Evolutionary conservation across 2,329 filamentous ascomycete genomes (phyloP).

Genomic region (Monosporascus sp.): DNA sequence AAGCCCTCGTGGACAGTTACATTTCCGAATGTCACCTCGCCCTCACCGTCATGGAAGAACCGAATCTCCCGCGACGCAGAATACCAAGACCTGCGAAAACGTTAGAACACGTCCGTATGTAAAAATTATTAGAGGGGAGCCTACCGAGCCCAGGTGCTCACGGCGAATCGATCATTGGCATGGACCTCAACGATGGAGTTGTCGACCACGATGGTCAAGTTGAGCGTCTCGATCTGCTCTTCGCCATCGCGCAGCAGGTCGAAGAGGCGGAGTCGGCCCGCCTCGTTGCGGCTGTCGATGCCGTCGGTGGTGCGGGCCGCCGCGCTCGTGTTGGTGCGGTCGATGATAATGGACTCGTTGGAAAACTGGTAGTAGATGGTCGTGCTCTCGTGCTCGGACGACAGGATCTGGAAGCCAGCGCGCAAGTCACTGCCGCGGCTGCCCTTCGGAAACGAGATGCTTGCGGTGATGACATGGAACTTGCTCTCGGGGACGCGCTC

Average conservation of each 20-base stretch:
- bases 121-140: conserved; percentile 3
- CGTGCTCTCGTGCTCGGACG: conserved; percentile 34
- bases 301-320: conserved; percentile 33
- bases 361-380: conserved; percentile 40
- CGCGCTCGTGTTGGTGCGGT: conserved; percentile 36
- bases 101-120: conserved; percentile 13
- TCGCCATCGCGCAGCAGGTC: conserved; percentile 27
- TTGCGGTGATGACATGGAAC: conserved; percentile 33
- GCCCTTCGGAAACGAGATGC: conserved; percentile 30
- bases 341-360: conserved; percentile 37
- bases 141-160: conserved; percentile 40
- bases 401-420: conserved; percentile 37
- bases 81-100: conserved; percentile 30
- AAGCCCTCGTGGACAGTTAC: conserved; percentile 31
- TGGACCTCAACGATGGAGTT: conserved; percentile 34
- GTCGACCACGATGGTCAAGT: conserved; percentile 37
- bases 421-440: conserved; percentile 30
- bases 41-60: conserved; percentile 30
- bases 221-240: conserved; percentile 30
- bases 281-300: conserved; percentile 32
- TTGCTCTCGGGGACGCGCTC: conserved; percentile 23
- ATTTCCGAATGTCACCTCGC: conserved; percentile 26
- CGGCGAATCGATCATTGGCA: conserved; percentile 35
- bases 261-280: conserved; percentile 35
- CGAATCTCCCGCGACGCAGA: conserved; percentile 27